Conservation (phyloP, 2,329 filamentous ascomycete species). For the Colletotrichum sp. region DNA sequence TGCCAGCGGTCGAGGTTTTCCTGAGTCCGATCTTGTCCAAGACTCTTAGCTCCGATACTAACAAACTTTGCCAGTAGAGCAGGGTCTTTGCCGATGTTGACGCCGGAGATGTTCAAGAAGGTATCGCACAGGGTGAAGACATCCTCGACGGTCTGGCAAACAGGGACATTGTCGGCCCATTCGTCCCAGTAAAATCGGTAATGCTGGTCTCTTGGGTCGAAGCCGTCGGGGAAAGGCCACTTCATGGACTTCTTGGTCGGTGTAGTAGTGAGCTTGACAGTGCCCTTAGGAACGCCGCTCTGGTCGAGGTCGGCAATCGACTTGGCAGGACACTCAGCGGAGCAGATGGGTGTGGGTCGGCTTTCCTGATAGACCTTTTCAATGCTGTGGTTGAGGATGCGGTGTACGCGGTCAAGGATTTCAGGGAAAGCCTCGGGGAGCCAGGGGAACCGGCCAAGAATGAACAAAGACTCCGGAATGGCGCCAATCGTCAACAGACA, state of each 20-base stretch:
- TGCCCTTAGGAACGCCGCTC: slow-evolving; percentile 70
- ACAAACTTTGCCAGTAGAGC: slow-evolving; percentile 80
- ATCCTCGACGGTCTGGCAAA: slow-evolving; percentile 90
- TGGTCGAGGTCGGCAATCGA: slow-evolving; percentile 63
- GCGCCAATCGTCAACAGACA: slow-evolving; percentile 90
- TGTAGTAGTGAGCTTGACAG: slow-evolving; percentile 64
- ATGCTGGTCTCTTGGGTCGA: slow-evolving; percentile 74
- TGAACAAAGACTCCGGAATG: slow-evolving; percentile 89
- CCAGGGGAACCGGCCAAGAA: slow-evolving; percentile 93
- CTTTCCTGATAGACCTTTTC: slow-evolving; percentile 70
- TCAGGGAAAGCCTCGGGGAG: slow-evolving; percentile 85
- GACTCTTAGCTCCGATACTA: slow-evolving; percentile 81
- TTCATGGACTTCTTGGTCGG: slow-evolving; percentile 71
- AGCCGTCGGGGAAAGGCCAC: slow-evolving; percentile 84
- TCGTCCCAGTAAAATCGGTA: slow-evolving; percentile 98
- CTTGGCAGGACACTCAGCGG: slow-evolving; percentile 46
- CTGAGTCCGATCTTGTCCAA: slow-evolving; percentile 72
- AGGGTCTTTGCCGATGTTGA: slow-evolving; percentile 87
- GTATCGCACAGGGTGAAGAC: slow-evolving; percentile 86
- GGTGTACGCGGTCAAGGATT: slow-evolving; percentile 79
- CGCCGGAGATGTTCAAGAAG: slow-evolving; percentile 82
- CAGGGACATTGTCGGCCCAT: slow-evolving; percentile 90
- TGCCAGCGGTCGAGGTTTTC: slow-evolving; percentile 81
- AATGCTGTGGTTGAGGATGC: slow-evolving; percentile 82
- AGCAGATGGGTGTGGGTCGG: slow-evolving; percentile 34